A percentile compares a stretch with the other conserved stretches of the same genome.
Conservation (phyloP, 768 basidiomycete genomes). For the Phanerochaete sordida region DNA sequence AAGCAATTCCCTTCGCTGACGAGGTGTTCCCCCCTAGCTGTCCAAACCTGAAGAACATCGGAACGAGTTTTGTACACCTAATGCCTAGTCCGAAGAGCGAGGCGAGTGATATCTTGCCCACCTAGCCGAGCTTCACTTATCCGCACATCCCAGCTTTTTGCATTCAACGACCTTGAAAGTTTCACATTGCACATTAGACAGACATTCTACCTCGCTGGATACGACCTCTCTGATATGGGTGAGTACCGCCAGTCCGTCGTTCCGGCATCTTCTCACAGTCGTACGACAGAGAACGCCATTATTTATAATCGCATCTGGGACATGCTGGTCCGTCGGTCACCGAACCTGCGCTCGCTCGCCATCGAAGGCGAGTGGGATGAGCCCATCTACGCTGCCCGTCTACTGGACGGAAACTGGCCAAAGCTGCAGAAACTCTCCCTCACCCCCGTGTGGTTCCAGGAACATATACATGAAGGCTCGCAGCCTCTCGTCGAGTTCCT, state of each 20-base stretch:
- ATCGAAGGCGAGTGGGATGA: constrained; percentile 49
- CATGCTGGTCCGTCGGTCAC: constrained; percentile 65
- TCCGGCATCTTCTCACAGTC: background rate
- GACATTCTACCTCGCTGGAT: constrained; percentile 51
- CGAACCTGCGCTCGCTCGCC: constrained; percentile 60
- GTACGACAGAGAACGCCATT: constrained; percentile 43
- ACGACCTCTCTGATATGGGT: constrained; percentile 29
- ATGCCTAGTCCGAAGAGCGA: constrained; percentile 58
- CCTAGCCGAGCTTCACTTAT: background rate
- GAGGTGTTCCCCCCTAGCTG: constrained; percentile 43
- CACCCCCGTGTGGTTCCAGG: constrained; percentile 64
- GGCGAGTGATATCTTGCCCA: constrained; percentile 37
- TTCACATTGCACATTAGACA: constrained; percentile 60
- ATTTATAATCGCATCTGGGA: constrained; percentile 57
- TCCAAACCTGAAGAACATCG: constrained; percentile 58
- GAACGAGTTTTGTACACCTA: constrained; percentile 57
- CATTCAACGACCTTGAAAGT: constrained; percentile 58
- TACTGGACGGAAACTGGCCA: constrained; percentile 67
- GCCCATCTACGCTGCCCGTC: constrained; percentile 51
- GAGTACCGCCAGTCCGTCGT: constrained; percentile 15
- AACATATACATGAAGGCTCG: constrained; percentile 35
- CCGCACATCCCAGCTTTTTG: constrained; percentile 50
- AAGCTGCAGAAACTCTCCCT: constrained; percentile 54
- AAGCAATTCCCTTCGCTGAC: background rate
- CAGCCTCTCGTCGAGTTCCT: constrained; percentile 66